A percentile compares a stretch with the other conserved stretches of the same genome.
Evolutionary conservation across 2,329 filamentous ascomycete genomes (phyloP).

Genomic region (Aspergillus pseudoterreus): DNA sequence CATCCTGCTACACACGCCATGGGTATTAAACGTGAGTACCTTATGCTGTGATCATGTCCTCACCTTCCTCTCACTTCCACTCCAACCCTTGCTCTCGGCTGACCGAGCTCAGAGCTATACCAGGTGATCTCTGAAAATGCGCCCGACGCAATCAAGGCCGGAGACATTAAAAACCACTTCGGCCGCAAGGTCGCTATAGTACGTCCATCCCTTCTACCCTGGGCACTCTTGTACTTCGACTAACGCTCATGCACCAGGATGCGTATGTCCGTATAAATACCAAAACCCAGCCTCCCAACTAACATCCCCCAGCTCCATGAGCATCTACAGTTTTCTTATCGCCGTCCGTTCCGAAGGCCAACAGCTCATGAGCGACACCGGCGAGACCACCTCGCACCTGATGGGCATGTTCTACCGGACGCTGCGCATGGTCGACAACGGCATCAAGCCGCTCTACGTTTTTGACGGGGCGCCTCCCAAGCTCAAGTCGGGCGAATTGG

Average conservation of each 20-base stretch:
- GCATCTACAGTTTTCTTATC: conserved; percentile 97
- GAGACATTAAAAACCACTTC: conserved; percentile 98
- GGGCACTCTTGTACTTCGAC: background rate
- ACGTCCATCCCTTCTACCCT: conserved; percentile 38
- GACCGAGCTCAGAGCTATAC: conserved; percentile 56
- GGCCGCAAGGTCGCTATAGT: conserved; percentile 97
- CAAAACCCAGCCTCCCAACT: conserved; percentile 8
- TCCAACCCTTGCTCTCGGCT: no score
- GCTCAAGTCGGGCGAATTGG: conserved; percentile 93
- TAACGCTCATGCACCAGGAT: conserved; percentile 45
- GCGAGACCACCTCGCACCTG: conserved; percentile 94
- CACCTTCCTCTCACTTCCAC: no score
- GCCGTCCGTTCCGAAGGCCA: conserved; percentile 95
- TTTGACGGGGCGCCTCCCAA: conserved; percentile 97
- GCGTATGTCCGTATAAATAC: conserved; percentile 42
- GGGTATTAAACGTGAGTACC: conserved; percentile 50
- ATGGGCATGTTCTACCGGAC: conserved; percentile 99
- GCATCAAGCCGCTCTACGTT: conserved; percentile 97
- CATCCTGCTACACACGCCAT: conserved; percentile 28
- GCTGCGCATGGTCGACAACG: conserved; percentile 95
- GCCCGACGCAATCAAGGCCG: conserved; percentile 91
- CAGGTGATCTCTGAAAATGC: conserved; percentile 85
- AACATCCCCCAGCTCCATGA: conserved; percentile 71
- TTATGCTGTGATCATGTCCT: background rate
- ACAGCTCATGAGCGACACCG: conserved; percentile 89